phyloP scores from a whole-genome alignment of 169 alveolate species.

The Toxoplasma gondii region DNA sequence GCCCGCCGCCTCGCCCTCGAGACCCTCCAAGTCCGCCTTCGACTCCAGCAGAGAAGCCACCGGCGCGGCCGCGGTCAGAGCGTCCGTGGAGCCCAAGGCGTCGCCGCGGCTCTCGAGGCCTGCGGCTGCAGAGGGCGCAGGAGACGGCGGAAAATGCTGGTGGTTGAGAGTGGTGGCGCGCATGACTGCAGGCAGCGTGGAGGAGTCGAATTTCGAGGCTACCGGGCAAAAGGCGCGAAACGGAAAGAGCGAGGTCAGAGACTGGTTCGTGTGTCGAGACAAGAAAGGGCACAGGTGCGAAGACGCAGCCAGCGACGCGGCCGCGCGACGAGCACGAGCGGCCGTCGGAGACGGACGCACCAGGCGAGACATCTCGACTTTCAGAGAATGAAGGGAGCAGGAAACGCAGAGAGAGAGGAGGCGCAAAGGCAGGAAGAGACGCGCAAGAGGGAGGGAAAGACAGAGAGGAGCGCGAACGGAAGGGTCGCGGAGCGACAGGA shows the following conservation, averaged over 20 bases:
- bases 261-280: neutral
- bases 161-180: conserved; percentile 4
- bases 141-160: conserved; percentile 29
- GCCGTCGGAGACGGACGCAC: neutral
- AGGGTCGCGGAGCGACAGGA: neutral
- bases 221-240: conserved; percentile 43
- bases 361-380: conserved; percentile 5
- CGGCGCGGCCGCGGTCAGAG: neutral
- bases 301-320: neutral
- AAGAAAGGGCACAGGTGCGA: conserved; percentile 28
- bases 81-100: neutral
- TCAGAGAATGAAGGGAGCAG: neutral
- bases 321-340: neutral
- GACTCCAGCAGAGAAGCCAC: neutral
- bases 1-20: neutral
- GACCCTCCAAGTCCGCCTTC: neutral
- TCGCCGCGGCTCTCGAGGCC: neutral
- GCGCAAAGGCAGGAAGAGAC: neutral
- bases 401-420: neutral
- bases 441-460: too few relatives aligned
- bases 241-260: conserved; percentile 38
- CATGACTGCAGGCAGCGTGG: conserved; percentile 8
- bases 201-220: conserved; percentile 17
- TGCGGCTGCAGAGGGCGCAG: neutral
- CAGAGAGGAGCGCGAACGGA: neutral